Evolutionary conservation across 78 protist species (phyloP), one percentile per base, ranked within the genome.

Genomic region (Polysphondylium violaceum): DNA sequence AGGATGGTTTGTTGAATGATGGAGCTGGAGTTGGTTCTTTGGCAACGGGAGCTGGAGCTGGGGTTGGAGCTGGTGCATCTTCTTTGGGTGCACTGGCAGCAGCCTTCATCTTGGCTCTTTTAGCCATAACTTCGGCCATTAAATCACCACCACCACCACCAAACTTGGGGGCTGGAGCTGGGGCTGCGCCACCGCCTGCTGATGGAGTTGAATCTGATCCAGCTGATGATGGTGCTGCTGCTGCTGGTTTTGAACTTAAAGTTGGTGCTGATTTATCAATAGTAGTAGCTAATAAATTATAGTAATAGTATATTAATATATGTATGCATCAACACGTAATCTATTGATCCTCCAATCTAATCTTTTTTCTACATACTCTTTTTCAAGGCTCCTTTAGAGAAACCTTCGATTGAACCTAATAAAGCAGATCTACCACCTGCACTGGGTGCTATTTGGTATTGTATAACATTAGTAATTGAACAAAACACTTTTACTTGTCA

Each of bases 81-180:
- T 71, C 78, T 27, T 65, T 51, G 25, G 77, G 38, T 21, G 51
- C 59, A 21, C 75, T 1, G 11, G 87, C 86, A 31, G 88, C 79
- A 31, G 76, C 78, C 36, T 77, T 71, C 87, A 88, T 75, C 17
- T 76, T 76, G 44, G 41, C 55, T 41, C 94, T 38, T 36, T 88
- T 76, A 31, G 94, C 94, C 78, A 88, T 38, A 41, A 65, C 61
- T 25, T 76, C 94, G 5, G 94, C 94, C 94, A 88, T 88, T 19
- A 88, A 58, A 29, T 77, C 78, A 16, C 94, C 94, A 50, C 88
- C 94, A 51, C 94, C 93, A 36, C 92, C 93, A 1, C 93, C 94
- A 21, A 56, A 17, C 47, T 77, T 77, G 12, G 87, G 87, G 25
- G 90, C 56, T 44, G 74, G 47, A 9, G 64, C 51, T 17, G 67